These are phyloP conservation scores for Leucaena leucocephala DNA, from an alignment of 306 rosid species.

Conservation along the genomic window DNA sequence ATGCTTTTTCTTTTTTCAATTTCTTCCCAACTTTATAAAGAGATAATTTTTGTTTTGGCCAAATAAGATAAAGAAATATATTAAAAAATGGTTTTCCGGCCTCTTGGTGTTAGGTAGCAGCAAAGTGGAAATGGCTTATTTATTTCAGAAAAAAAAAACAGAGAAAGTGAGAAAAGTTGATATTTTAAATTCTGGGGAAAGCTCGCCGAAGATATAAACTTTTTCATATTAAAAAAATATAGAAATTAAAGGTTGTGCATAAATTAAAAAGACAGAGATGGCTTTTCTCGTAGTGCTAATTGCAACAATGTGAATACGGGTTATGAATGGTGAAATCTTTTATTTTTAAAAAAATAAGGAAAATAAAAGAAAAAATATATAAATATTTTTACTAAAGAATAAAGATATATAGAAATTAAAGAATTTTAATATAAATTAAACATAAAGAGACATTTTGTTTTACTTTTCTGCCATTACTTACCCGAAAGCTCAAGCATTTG, in stretches of 20 bases:
- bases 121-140: background rate
- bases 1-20: background rate
- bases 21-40: background rate
- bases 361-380: no score
- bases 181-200: background rate
- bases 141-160: background rate
- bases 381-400: background rate
- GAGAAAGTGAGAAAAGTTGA: background rate
- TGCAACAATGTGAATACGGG: background rate
- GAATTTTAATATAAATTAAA: background rate
- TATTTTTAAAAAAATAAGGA: no score
- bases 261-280: background rate
- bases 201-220: background rate
- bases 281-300: background rate
- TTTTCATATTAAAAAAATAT: background rate
- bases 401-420: background rate
- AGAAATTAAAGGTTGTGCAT: background rate
- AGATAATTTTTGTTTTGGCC: background rate
- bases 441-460: background rate
- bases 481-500: conserved; percentile 64
- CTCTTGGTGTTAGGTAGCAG: background rate
- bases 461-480: conserved; percentile 48
- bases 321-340: no score
- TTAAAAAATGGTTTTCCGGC: background rate
- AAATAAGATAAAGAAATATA: background rate